Percentiles rank a stretch among this genome's conserved stretches.
These are phyloP conservation scores for Cyberlindnera amylophila DNA, from an alignment of 805 yeast species.

Conservation along the genomic window DNA sequence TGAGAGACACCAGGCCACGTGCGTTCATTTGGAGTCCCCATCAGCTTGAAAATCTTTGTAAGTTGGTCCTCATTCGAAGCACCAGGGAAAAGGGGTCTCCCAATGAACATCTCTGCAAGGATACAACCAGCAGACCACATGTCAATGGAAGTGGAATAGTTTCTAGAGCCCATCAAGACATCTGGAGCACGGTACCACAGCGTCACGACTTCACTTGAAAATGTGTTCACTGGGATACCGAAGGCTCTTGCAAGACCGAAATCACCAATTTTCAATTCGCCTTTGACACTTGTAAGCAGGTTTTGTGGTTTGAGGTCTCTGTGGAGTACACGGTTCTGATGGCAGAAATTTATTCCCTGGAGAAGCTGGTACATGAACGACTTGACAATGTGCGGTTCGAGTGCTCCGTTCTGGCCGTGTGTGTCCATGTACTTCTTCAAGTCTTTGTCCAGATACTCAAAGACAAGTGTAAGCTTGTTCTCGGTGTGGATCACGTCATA, in stretches of 20 bases:
- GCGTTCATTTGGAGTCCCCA: slow-evolving; percentile 95
- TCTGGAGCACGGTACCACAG: slow-evolving; percentile 98
- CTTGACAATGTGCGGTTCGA: slow-evolving; percentile 82
- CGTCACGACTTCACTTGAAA: slow-evolving; percentile 96
- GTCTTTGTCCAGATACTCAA: slow-evolving; percentile 91
- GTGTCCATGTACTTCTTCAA: slow-evolving; percentile 92
- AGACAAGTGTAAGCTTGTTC: slow-evolving; percentile 88
- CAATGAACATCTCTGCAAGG: slow-evolving; percentile 97
- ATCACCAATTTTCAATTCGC: slow-evolving; percentile 91
- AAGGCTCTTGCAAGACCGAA: slow-evolving; percentile 97
- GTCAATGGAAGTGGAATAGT: slow-evolving; percentile 94
- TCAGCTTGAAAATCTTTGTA: slow-evolving; percentile 81
- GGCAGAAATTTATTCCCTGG: slow-evolving; percentile 73
- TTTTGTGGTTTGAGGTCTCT: slow-evolving; percentile 93
- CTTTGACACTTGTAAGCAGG: slow-evolving; percentile 80
- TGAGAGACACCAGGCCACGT: slow-evolving; percentile 97
- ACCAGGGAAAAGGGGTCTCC: slow-evolving; percentile 95
- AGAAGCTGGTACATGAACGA: slow-evolving; percentile 92
- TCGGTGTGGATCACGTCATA: slow-evolving; percentile 97
- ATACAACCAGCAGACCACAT: slow-evolving; percentile 99
- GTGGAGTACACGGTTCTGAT: slow-evolving; percentile 61
- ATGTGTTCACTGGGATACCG: slow-evolving; percentile 97
- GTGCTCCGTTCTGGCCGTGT: slow-evolving; percentile 79
- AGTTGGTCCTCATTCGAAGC: slow-evolving; percentile 94
- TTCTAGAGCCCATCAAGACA: slow-evolving; percentile 89